Base-by-base conservation (phyloP, 192 early-diverging fungal species). In the Backusella macrospora region DNA sequence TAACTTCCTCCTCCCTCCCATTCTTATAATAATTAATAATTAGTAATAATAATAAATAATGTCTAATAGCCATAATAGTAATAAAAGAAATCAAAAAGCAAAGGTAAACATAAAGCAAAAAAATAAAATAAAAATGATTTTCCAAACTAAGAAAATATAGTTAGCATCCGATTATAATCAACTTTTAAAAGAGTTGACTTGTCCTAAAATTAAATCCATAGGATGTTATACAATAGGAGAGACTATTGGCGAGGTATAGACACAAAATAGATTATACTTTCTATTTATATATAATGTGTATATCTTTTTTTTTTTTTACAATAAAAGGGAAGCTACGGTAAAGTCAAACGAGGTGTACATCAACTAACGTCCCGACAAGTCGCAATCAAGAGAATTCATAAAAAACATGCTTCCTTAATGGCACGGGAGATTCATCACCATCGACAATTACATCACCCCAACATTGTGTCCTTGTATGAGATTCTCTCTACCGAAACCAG, bases 381-480 rank as follows among this genome's bases (percentile, higher is more conserved):
- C 9, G 89, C 89, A 9, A 78, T 90, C 52, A 90, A 90, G 73
- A 86, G 80, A 23, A 87, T 90, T 64, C 78, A 73, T 67, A 90
- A 90, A 63, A 73, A 83, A 26, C 88, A 90, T 73, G 86, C 80
- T 6, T 74, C 87, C 21, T 77, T 85, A 46, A 80, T 89, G 44
- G 87, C 88, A 62, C 80, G 89, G 2, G 89, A 90, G 75, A 89
- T 94, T 68, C 80, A 85, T 71, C 85, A 83, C 68, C 84, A 85
- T 76, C 82, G 92, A 13, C 89, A 90, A 67, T 78, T 95, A 59
- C 80, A 86, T 47, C 94, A 95, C 68, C 90, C 92, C 2, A 92
- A 95, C 79, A 92, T 95, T 49, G 87, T 89, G 8, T 86, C 88
- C 10, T 84, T 95, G 5, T 90, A 92, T 73, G 94, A 95, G 75